Evolutionary conservation across 768 basidiomycete species (phyloP), one percentile per base, ranked within the genome.

Genomic region (Suillus fuscotomentosus): DNA sequence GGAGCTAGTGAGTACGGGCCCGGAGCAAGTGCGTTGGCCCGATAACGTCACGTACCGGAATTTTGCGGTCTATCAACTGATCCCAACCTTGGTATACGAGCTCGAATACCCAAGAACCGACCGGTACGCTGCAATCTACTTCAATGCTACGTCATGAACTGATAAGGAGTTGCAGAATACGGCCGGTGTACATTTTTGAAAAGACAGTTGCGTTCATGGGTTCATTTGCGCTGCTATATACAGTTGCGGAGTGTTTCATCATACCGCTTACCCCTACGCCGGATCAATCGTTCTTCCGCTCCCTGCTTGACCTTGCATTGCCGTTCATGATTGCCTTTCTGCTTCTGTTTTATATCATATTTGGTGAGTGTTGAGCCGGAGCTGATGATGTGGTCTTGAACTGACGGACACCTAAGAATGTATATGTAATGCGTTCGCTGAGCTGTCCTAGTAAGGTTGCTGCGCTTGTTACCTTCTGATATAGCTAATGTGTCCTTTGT

Each of bases 241-340:
- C 88, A n/a, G 87, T 96, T 61, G 95, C 95, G 31, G 97, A 99
- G 74, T 92, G 89, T 54, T 95, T 95, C 72, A 98, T 99, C 75
- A 80, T 96, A 47, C 96, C 97, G 2, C 86, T 88, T 65, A 88
- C 87, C 0, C 90, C 91, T 4, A 85, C 81, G 4, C 78, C 81
- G 1, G 84, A 87, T 56, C 87, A 91, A 69, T 89, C 90, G 1
- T 91, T 94, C 74, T 79, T 87, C 67, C 86, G 88, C 38, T 88
- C 88, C 3, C 79, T 96, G 45, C 79, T 98, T 54, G 94, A 99
- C 73, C 82, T 99, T 15, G 88, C 95, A 1, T 77, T 98, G 36
- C 97, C 97, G 1, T 96, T 97, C 75, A 95, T 95, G 94, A 84
- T 97, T 41, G 87, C 93, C 45, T 97, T 97, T 75, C 82, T 97